Conservation (phyloP, 805 yeast species). For the Wickerhamiella bombiphila region DNA sequence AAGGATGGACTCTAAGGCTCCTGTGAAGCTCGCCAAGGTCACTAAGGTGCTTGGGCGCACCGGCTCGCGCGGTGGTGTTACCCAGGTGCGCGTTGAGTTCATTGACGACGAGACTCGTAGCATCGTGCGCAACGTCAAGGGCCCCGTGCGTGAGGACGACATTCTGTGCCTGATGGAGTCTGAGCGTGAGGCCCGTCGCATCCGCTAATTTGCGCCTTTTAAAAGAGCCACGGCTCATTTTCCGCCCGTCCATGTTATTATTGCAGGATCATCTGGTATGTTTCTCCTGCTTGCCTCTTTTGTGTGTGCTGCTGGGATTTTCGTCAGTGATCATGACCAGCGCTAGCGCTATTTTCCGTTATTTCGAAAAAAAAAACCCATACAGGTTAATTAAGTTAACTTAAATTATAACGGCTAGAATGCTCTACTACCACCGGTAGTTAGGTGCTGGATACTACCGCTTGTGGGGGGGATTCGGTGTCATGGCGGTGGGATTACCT, state of each 20-base stretch:
- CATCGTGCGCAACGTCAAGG: conserved; percentile 94
- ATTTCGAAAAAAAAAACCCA: too few relatives aligned
- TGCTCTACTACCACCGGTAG: too few relatives aligned
- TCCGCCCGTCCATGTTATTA: too few relatives aligned
- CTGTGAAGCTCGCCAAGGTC: conserved; percentile 98
- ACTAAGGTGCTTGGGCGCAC: conserved; percentile 99
- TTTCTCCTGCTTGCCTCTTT: too few relatives aligned
- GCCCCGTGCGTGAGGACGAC: conserved; percentile 97
- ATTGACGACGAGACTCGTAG: conserved; percentile 90
- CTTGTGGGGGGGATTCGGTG: not conserved
- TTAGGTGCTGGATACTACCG: not conserved
- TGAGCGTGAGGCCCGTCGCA: conserved; percentile 86
- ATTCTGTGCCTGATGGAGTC: conserved; percentile 99
- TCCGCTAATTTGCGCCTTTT: too few relatives aligned
- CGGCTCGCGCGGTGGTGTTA: conserved; percentile 99
- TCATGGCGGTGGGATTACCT: not conserved
- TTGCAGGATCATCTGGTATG: too few relatives aligned
- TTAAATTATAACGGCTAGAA: too few relatives aligned
- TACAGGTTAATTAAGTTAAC: too few relatives aligned
- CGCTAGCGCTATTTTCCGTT: too few relatives aligned
- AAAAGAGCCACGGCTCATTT: too few relatives aligned
- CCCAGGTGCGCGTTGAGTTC: conserved; percentile 96
- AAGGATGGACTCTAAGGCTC: conserved; percentile 34
- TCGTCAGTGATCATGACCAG: too few relatives aligned
- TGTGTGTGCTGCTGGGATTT: too few relatives aligned